Evolutionary conservation across 208 protist species (phyloP), one percentile per base, ranked within the genome.

Genomic region (Acanthamoeba quina): DNA sequence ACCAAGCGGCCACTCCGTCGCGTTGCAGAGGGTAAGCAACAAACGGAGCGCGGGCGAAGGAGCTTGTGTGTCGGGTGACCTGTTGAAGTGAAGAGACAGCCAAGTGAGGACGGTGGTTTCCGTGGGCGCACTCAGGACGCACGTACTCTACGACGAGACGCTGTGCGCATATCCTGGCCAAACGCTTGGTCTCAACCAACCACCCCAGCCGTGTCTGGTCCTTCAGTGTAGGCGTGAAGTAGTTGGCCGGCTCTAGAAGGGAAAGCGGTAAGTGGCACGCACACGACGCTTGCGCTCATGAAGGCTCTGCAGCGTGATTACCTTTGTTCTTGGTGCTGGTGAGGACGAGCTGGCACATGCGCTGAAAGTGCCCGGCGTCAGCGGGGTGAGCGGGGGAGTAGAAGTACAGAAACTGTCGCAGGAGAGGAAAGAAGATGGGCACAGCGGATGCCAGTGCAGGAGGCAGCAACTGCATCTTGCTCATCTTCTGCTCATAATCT

Each of bases 401-500:
- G 29, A 89, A 89, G 82, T 56, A 89, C 19, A 89, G 82, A 41
- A 62, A 89, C 82, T 89, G 82, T 37, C 82, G 82, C 82, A 89
- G 82, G 15, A 89, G 82, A 24, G 82, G 82, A 29, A 89, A 89
- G 82, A 89, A 89, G 82, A 89, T 89, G 82, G 82, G 82, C 82
- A 66, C 82, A 29, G 82, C 82, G 0, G 82, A 68, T 0, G 82
- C 24, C 17, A 89, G 44, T 34, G 47, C 54, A 41, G 82, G 82
- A 13, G 82, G 82, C 26, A 89, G 49, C 82, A 89, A 7, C 82
- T 68, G 56, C 82, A 89, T 29, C 49, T 66, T 89, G 54, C 19
- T 37, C 47, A 89, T 58, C 31, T 66, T 89, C 21, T 66, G 47
- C 34, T 89, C 54, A 24, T 52, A 89, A n/a, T 89, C 82, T 52